Conservation (phyloP, 192 early-diverging fungal genomes). For the Backusella australiensis region DNA sequence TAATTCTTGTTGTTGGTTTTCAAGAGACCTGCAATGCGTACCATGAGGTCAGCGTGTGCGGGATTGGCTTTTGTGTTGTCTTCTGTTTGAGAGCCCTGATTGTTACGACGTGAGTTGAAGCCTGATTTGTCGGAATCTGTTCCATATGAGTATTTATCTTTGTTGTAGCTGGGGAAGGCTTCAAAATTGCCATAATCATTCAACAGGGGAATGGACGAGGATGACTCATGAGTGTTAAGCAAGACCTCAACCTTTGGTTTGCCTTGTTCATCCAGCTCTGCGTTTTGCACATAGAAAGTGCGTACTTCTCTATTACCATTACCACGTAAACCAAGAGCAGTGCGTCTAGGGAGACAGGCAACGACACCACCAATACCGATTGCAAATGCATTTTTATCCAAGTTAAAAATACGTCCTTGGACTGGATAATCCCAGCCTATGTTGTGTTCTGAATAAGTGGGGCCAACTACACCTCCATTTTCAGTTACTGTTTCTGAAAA, state of each 20-base stretch:
- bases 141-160: background rate
- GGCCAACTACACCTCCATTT: slow-evolving; percentile 30
- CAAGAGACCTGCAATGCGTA: slow-evolving; percentile 17
- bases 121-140: slow-evolving; percentile 5
- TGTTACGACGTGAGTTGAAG: background rate
- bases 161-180: background rate
- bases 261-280: slow-evolving; percentile 48
- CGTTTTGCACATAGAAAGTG: slow-evolving; percentile 63
- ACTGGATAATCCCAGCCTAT: slow-evolving; percentile 35
- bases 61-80: slow-evolving; percentile 25
- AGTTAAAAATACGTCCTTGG: slow-evolving; percentile 64
- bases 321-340: slow-evolving; percentile 7
- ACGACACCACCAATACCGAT: slow-evolving; percentile 69
- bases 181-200: slow-evolving; percentile 4
- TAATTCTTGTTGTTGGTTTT: background rate
- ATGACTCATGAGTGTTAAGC: background rate
- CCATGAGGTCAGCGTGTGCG: slow-evolving; percentile 18
- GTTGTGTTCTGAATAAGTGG: slow-evolving; percentile 52
- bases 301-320: slow-evolving; percentile 38
- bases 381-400: slow-evolving; percentile 38
- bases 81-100: background rate
- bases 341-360: slow-evolving; percentile 43
- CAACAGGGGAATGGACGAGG: background rate
- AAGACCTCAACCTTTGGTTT: slow-evolving; percentile 36
- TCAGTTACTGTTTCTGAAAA: slow-evolving; percentile 14